These are phyloP conservation scores for Magnusiomyces paraingens DNA, from an alignment of 1,139 yeast genomes.

Conservation along the genomic window DNA sequence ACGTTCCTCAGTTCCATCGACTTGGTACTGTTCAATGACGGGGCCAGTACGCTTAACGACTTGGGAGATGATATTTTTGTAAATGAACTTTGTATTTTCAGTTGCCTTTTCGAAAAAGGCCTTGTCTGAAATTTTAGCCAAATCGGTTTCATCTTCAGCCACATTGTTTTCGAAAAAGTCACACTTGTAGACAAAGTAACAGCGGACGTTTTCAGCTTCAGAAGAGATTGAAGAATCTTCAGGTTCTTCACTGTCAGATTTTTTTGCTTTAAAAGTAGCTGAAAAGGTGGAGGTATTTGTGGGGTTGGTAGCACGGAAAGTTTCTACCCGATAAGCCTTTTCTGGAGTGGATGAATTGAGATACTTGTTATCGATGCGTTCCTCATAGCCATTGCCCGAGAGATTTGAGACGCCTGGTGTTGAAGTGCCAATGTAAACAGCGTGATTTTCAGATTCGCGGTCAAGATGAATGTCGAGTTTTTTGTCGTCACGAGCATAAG, in stretches of 20 bases:
- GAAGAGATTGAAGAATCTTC: slow-evolving; percentile 22
- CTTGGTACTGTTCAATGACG: slow-evolving; percentile 78
- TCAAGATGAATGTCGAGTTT: slow-evolving; percentile 63
- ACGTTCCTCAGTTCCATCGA: slow-evolving; percentile 71
- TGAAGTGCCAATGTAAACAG: slow-evolving; percentile 81
- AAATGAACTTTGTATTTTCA: slow-evolving; percentile 67
- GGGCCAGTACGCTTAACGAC: slow-evolving; percentile 84
- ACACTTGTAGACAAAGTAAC: slow-evolving; percentile 84
- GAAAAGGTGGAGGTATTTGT: slow-evolving; percentile 35
- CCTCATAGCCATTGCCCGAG: slow-evolving; percentile 38
- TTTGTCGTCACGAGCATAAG: slow-evolving; percentile 56
- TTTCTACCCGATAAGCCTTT: slow-evolving; percentile 66
- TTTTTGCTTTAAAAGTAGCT: slow-evolving; percentile 47
- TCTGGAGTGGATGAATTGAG: slow-evolving; percentile 52
- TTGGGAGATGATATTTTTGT: slow-evolving; percentile 63
- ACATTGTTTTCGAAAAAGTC: slow-evolving; percentile 42
- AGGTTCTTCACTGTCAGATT: slow-evolving; percentile 75
- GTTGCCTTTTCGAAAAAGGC: slow-evolving; percentile 78
- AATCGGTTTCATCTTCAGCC: slow-evolving; percentile 41
- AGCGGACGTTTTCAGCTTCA: slow-evolving; percentile 51
- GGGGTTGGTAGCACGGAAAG: slow-evolving; percentile 65
- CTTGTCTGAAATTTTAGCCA: slow-evolving; percentile 66
- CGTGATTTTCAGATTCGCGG: slow-evolving; percentile 77
- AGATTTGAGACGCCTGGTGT: slow-evolving; percentile 37
- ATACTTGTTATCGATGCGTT: slow-evolving; percentile 73